Conservation (phyloP, 2,329 filamentous ascomycete species). For the Didymella exigua region DNA sequence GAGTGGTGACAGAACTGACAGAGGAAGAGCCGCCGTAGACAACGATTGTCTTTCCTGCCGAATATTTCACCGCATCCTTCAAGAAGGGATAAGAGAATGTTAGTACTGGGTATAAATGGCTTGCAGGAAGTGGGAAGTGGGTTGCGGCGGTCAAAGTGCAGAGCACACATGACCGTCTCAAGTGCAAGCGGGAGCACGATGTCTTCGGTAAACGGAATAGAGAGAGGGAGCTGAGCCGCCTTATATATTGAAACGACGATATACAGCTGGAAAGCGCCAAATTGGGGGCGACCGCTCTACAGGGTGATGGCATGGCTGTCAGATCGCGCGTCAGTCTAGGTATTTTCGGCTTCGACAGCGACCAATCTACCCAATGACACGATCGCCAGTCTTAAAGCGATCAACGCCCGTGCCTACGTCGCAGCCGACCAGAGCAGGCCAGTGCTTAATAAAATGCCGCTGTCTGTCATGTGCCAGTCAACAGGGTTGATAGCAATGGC, state of each 20-base stretch:
- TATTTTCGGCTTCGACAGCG: neutral
- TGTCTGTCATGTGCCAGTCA: constrained; percentile 30
- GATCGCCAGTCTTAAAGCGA: constrained; percentile 50
- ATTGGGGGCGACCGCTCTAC: constrained; percentile 24
- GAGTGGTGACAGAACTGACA: constrained; percentile 50
- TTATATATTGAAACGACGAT: constrained; percentile 43
- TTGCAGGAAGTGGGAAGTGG: constrained; percentile 37
- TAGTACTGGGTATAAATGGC: constrained; percentile 38
- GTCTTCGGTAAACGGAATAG: constrained; percentile 48
- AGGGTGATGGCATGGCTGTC: constrained; percentile 29
- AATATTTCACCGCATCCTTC: constrained; percentile 22
- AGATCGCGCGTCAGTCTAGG: neutral
- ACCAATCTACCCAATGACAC: constrained; percentile 46
- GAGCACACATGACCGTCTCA: constrained; percentile 49
- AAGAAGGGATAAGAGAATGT: constrained; percentile 48
- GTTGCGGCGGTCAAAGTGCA: constrained; percentile 29
- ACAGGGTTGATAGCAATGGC: constrained; percentile 38
- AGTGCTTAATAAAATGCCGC: constrained; percentile 42
- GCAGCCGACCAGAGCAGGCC: constrained; percentile 40
- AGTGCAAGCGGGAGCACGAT: constrained; percentile 51
- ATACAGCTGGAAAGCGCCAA: constrained; percentile 40
- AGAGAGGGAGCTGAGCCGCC: constrained; percentile 49
- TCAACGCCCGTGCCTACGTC: constrained; percentile 51
- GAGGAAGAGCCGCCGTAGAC: constrained; percentile 56
- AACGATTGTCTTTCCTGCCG: constrained; percentile 46